Base-by-base conservation (phyloP, 805 yeast species). In the Sugiyamaella chiloensis region DNA sequence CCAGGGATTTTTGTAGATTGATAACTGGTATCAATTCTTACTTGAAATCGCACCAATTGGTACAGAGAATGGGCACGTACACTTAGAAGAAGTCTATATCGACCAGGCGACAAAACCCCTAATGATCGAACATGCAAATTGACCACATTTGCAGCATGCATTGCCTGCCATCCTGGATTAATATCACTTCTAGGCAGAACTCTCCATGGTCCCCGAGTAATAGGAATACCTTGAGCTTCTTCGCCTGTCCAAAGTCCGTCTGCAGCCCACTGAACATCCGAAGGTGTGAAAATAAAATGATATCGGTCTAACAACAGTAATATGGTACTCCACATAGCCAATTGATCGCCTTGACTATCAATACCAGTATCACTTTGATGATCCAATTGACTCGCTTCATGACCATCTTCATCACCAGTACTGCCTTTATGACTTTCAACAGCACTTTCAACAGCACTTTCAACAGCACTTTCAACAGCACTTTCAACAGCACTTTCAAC, bases 101-200 rank as follows among this genome's bases (percentile, higher is more conserved):
- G 3, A 12, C 37, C 37, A n/a, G 37, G 37, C 16, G 37, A 34
- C 20, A 34, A 21, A 14, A 34, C 37, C 19, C 37, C 37, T 16
- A 34, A 34, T 19, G 21, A n/a, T 12, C 37, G 37, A 34, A 34
- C 19, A 8, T 34, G 37, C 37, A 34, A 21, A 34, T 34, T 14
- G 21, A 34, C 37, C 21, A 34, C 37, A 12, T 34, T 34, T 4
- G 37, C 37, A 34, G 37, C 37, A 7, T 34, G 37, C 37, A 34
- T 34, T 12, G 37, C 37, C 12, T 14, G 14, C 37, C 37, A 34
- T 19, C 37, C 37, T 4, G 37, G 37, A 34, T 34, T 34, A 12
- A 12, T 19, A 12, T 34, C 20, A 21, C 37, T 16, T 14, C 19
- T 16, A 5, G 37, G 21, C 4, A 34, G 16, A 5, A 16, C 37